Evolutionary conservation across 1,139 yeast genomes (phyloP).

Genomic region (Diutina neorugosa): DNA sequence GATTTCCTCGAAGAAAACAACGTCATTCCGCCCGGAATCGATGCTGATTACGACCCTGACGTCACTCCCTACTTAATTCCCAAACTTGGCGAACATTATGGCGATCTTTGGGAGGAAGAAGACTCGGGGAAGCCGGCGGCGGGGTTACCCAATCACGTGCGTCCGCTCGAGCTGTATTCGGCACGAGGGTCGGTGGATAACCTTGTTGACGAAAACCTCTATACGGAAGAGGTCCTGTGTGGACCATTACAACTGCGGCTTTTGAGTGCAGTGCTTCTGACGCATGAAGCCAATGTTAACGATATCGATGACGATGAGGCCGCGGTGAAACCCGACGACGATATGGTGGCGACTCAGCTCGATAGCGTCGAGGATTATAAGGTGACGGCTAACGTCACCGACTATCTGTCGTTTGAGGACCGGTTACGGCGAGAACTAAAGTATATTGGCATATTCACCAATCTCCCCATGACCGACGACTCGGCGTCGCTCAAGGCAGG

Average conservation of each 20-base stretch:
- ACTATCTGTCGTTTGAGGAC: slow-evolving; percentile 76
- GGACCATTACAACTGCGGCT: slow-evolving; percentile 89
- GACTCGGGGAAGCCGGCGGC: slow-evolving; percentile 39
- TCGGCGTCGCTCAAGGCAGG: slow-evolving; percentile 11
- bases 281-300: slow-evolving; percentile 25
- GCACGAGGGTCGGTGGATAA: slow-evolving; percentile 55
- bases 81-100: slow-evolving; percentile 69
- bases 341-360: slow-evolving; percentile 26
- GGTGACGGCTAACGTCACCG: slow-evolving; percentile 27
- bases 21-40: slow-evolving; percentile 42
- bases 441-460: slow-evolving; percentile 84
- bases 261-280: slow-evolving; percentile 63
- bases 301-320: slow-evolving; percentile 11
- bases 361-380: slow-evolving; percentile 25
- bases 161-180: slow-evolving; percentile 31
- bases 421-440: slow-evolving; percentile 76
- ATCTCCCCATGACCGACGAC: slow-evolving; percentile 27
- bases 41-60: slow-evolving; percentile 48
- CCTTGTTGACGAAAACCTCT: slow-evolving; percentile 52
- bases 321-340: slow-evolving; percentile 7
- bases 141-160: slow-evolving; percentile 22
- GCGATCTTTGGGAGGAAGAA: slow-evolving; percentile 80
- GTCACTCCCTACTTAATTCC: slow-evolving; percentile 68
- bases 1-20: slow-evolving; percentile 55
- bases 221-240: slow-evolving; percentile 66